Conservation (phyloP, 257 asterid genomes). For the Solanum stenotomum region DNA sequence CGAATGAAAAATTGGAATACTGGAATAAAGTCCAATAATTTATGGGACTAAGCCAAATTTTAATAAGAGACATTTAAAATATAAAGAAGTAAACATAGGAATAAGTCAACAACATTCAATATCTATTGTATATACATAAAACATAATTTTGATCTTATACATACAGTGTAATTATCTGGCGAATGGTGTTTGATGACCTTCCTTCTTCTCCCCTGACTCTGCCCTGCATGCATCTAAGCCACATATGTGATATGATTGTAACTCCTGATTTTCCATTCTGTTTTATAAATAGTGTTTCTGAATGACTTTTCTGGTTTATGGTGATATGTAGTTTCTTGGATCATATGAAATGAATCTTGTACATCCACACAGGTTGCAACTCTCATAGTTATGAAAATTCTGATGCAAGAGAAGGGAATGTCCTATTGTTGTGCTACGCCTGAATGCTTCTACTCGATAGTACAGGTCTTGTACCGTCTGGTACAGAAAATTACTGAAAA, state of each 20-base stretch:
- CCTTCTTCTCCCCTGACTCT: neutral
- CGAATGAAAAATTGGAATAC: neutral
- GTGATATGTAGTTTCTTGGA: neutral
- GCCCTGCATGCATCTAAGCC: neutral
- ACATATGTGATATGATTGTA: neutral
- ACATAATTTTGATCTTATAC: neutral
- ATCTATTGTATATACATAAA: no score
- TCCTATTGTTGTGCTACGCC: neutral
- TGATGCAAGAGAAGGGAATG: conserved; percentile 5
- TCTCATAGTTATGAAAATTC: neutral
- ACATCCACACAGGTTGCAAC: conserved; percentile 1
- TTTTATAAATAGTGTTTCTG: neutral
- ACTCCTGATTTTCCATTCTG: neutral
- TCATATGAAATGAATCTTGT: neutral
- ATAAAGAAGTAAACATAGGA: neutral
- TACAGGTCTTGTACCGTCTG: neutral
- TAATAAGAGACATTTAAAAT: neutral
- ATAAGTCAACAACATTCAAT: neutral
- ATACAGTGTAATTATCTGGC: neutral
- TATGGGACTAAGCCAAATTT: neutral
- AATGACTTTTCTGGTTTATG: neutral
- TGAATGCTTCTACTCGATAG: neutral
- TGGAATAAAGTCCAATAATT: neutral
- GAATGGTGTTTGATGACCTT: neutral
- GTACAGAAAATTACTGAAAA: neutral